Percentiles rank a stretch among this genome's conserved stretches.
Conservation (phyloP, 257 asterid genomes). For the Plantago major region DNA sequence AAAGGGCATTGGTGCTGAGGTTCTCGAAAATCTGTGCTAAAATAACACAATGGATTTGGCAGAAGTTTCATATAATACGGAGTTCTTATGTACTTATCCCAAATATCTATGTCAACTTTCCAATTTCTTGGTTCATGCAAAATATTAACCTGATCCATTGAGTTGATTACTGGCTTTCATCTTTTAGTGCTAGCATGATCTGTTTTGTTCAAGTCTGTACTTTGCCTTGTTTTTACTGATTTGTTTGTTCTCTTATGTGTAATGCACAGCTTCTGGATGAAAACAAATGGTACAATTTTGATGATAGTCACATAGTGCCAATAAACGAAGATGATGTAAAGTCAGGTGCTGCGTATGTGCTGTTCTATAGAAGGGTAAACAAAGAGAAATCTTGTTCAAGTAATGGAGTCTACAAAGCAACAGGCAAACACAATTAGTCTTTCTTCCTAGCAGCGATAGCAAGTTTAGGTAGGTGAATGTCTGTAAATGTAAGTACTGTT, state of each 20-base stretch:
- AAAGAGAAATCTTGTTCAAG: slow-evolving; percentile 50
- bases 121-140: too few species aligned
- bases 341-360: slow-evolving; percentile 90
- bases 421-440: slow-evolving; percentile 25
- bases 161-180: background rate
- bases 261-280: slow-evolving; percentile 81
- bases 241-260: background rate
- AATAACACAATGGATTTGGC: too few species aligned
- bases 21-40: too few species aligned
- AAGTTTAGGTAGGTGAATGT: slow-evolving; percentile 16
- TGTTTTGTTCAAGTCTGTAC: background rate
- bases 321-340: slow-evolving; percentile 92
- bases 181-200: background rate
- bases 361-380: slow-evolving; percentile 80
- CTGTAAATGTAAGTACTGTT: slow-evolving; percentile 27
- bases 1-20: background rate
- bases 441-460: slow-evolving; percentile 27
- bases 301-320: slow-evolving; percentile 79
- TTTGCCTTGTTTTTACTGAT: background rate
- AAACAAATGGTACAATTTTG: slow-evolving; percentile 94
- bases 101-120: background rate
- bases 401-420: slow-evolving; percentile 45
- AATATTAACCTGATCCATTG: too few species aligned
- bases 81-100: too few species aligned
- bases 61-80: too few species aligned